phyloP scores from a whole-genome alignment of 169 alveolate species.

The Sarcocystis neurona region DNA sequence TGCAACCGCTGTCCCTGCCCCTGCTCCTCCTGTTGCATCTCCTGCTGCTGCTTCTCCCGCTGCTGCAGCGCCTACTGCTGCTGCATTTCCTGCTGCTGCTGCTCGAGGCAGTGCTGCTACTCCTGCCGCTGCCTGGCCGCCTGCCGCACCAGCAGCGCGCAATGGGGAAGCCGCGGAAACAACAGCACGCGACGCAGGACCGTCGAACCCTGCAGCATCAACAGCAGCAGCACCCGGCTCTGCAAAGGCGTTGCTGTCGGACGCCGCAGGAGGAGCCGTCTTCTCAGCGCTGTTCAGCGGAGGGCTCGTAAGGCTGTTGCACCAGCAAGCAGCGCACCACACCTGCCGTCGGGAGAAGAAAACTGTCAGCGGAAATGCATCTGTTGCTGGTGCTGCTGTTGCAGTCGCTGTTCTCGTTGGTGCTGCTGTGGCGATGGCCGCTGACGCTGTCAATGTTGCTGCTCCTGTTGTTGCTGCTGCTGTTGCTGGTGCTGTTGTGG shows the following conservation, averaged over 20 bases:
- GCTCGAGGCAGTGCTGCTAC: no score
- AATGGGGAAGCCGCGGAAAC: neutral
- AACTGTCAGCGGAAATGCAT: slow-evolving; percentile 17
- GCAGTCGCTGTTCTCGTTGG: neutral
- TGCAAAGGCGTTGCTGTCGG: no score
- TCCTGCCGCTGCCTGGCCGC: neutral
- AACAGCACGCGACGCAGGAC: no score
- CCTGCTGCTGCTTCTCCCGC: slow-evolving; percentile 34
- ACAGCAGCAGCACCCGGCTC: slow-evolving; percentile 39
- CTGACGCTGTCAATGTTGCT: no score
- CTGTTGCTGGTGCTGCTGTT: slow-evolving; percentile 36
- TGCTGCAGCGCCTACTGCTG: slow-evolving; percentile 17
- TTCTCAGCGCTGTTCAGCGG: no score
- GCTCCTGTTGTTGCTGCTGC: no score
- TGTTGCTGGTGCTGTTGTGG: no score
- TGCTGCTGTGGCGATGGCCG: slow-evolving; percentile 6
- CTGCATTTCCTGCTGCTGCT: no score
- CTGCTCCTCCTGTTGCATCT: no score
- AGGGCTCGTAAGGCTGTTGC: no score
- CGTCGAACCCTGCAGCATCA: neutral
- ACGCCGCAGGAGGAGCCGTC: no score
- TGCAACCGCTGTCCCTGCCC: no score
- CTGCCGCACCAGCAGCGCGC: neutral
- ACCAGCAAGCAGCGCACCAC: slow-evolving; percentile 55
- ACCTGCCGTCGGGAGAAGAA: slow-evolving; percentile 43